Conservation (phyloP, 441 rosid genomes). For the Bocquillonia castaneifolia region DNA sequence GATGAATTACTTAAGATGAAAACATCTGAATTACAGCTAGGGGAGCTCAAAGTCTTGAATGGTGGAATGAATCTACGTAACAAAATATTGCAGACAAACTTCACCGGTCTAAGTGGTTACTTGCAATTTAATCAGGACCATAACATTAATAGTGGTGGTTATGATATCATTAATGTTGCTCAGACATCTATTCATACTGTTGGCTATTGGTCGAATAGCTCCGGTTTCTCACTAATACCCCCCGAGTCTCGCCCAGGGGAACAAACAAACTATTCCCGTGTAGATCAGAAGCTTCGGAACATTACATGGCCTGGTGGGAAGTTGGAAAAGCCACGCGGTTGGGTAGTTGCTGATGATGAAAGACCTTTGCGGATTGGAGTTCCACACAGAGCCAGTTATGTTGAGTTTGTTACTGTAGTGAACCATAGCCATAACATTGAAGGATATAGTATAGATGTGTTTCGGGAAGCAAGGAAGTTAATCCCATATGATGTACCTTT, state of each 20-base stretch:
- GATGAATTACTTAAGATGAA: constrained; percentile 29
- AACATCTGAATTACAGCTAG: constrained; percentile 35
- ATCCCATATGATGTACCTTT: constrained; percentile 70
- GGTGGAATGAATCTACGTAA: constrained; percentile 48
- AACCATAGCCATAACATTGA: constrained; percentile 39
- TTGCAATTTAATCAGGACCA: constrained; percentile 50
- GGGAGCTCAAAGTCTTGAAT: constrained; percentile 51
- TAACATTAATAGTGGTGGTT: constrained; percentile 46
- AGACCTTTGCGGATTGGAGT: constrained; percentile 69
- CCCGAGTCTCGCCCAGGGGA: constrained; percentile 35
- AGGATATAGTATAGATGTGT: constrained; percentile 78
- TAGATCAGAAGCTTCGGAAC: constrained; percentile 42
- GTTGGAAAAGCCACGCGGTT: constrained; percentile 65
- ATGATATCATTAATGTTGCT: constrained; percentile 65
- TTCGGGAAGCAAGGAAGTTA: constrained; percentile 55
- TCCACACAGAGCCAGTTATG: constrained; percentile 72
- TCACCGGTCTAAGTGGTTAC: constrained; percentile 69
- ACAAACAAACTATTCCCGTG: constrained; percentile 22
- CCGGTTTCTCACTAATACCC: constrained; percentile 51
- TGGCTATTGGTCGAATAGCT: constrained; percentile 62
- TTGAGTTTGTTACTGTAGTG: constrained; percentile 55
- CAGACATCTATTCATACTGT: constrained; percentile 39
- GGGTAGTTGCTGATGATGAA: constrained; percentile 62
- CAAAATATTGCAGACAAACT: constrained; percentile 52
- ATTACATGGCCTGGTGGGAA: constrained; percentile 89